Base-by-base conservation (phyloP, 805 yeast species). In the Nakazawaea holstii region DNA sequence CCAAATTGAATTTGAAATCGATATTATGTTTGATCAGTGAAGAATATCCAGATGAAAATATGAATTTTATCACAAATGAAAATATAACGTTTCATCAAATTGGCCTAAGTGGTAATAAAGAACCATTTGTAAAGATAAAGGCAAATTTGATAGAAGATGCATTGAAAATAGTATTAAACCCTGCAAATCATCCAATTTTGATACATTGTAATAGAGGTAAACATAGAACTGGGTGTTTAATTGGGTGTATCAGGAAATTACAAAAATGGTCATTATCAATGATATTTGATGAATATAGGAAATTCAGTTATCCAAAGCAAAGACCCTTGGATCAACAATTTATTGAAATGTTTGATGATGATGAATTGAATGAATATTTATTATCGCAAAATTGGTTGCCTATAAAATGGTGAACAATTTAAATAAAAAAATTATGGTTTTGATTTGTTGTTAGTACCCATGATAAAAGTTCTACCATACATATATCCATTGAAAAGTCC, bases 171-270 rank as follows among this genome's bases (percentile, higher is more conserved):
- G 87, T 89, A 11, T 63, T 89, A 13, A 74, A 94, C 58, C 97
- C 97, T 0, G 81, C 62, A 20, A 92, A 94, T 64, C 98, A 90
- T 49, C 99, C 99, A 1, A 71, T 94, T 10, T 69, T 94, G 53
- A 87, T 94, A 39, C 99, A 94, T 64, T 94, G 99, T 67, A 94
- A 94, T 66, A 71, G 97, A 50, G 99, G 99, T 9, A 94, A 92
- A 63, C 99, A 94, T 64, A 74, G 99, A 55, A 94, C 99, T 0
- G 99, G 99, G 0, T 94, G 98, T 64, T 72, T 94, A 13, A 91
- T 94, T 29, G 99, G 99, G 2, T 92, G 97, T 59, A 73, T 94
- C 31, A 69, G 99, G 51, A 73, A 94, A 56, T 67, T 91, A 45
- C 98, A 92, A 60, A 81, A 83, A 51, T 94, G 99, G 99, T 84